phyloP scores from a whole-genome alignment of 2,329 filamentous ascomycete genomes.

The Sporothrix variecibatus region DNA sequence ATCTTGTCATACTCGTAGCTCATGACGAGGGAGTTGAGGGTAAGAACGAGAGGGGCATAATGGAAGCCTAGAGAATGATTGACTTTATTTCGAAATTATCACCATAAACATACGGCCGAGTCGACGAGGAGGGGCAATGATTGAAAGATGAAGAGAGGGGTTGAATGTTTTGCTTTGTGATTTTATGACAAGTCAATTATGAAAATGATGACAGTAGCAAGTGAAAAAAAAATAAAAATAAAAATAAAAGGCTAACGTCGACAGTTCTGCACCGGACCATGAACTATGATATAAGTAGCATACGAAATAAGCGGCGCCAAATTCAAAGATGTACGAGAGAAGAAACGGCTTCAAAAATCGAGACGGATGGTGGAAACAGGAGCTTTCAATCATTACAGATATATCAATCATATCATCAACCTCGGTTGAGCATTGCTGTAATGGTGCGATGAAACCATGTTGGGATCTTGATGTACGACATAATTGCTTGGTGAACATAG shows the following conservation, averaged over 20 bases:
- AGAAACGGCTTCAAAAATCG: neutral
- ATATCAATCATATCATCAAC: neutral
- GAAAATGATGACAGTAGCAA: neutral
- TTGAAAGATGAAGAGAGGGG: neutral
- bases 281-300: neutral
- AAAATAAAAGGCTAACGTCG: neutral
- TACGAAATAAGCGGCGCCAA: neutral
- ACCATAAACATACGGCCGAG: neutral
- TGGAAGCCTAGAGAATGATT: neutral
- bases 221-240: no score
- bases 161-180: neutral
- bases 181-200: conserved; percentile 9
- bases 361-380: neutral
- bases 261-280: neutral
- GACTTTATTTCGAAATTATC: neutral
- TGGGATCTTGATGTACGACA: neutral
- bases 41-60: neutral
- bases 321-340: neutral
- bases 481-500: neutral
- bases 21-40: neutral
- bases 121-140: neutral
- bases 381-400: neutral
- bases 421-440: neutral
- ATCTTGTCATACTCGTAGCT: neutral
- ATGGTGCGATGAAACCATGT: neutral